Base-by-base conservation (phyloP, 1,284 basidiomycete genomes). In the Tilletiopsis washingtonensis region DNA sequence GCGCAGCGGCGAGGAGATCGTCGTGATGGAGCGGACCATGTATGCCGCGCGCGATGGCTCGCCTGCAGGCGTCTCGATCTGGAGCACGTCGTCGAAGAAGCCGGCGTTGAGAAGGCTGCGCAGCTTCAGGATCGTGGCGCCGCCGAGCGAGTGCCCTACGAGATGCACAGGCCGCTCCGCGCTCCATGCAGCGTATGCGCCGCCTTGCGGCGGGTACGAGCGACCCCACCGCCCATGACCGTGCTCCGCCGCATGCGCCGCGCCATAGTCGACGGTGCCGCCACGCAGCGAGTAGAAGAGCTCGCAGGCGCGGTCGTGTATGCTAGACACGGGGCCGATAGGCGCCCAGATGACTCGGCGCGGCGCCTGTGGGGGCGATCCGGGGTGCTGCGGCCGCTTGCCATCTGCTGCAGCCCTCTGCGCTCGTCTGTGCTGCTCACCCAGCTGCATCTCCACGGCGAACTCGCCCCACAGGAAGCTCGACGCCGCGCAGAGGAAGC, bases 251-350 rank as follows among this genome's bases (percentile, higher is more conserved):
- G 76, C 57, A 57, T 79, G 78, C 17, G 69, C 58, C 24, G 62
- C 71, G 4, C 78, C 77, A 52, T 79, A 79, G 49, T 64, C 76
- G 4, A 79, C 77, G 73, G 66, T 77, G 1, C 80, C 80, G 7
- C 81, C 81, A 9, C 74, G 60, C 3, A 82, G 56, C 3, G 75
- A 74, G 59, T 80, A 81, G 65, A 78, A 82, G 12, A 81, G 67
- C 57, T 82, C 81, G 61, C 80, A 82, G 12, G 80, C 80, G 45
- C 81, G 67, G 53, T 82, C 81, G 57, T 82, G 80, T 23, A 82
- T 56, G 3, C 79, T 80, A 57, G 80, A 80, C 76, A 17, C 80
- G 77, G 40, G 81, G 74, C 51, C 80, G 78, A 51, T 58, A 23
- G 55, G 58, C 3, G 50, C 48, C 23, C 57, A 58, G 3, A 64